Evolutionary conservation across 176 grass and related monocot genomes (phyloP), one percentile per base, ranked within the genome.

Genomic region (Ananas comosus): DNA sequence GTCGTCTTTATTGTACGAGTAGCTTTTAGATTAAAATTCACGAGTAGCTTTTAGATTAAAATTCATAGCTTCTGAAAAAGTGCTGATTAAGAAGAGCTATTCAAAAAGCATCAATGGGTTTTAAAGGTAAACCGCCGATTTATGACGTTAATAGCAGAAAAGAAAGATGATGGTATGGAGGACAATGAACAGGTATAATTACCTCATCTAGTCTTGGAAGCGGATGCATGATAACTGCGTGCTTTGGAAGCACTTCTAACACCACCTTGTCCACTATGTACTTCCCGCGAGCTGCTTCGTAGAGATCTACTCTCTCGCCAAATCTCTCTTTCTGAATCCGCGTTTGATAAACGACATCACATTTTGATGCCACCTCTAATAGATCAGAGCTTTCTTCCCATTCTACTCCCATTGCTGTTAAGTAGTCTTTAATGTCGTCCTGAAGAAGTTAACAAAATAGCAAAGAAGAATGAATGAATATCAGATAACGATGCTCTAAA

Each of bases 371-470:
- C 59, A 96, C 89, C 63, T 92, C 88, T 79, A 96, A 79, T 29
- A 96, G 80, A 85, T 96, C 76, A 59, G 89, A 83, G 76, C 81
- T 90, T 82, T 96, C 93, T 81, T 96, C 86, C 93, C 93, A 96
- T 77, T 90, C 86, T 70, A 96, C 86, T 48, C 79, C 77, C 70
- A 79, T 78, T 2, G 75, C 85, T 74, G 78, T 85, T 49, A 96
- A 87, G 70, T 96, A 87, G 21, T 87, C 81, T 69, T 96, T 96
- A 63, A 96, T 96, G 48, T 92, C 93, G 83, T 92, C 93, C 93
- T 96, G 33, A 42, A 42, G 4, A 42, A 42, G 33, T 42, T 42
- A 42, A 42, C 33, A 42, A 42, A 42, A 42, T 7, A 5, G 5
- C 5, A 8, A 6, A 42, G 33, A 42, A 42, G 6, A 42, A 42